Conservation (phyloP, 2,329 filamentous ascomycete species). For the Calonectria henricotiae region DNA sequence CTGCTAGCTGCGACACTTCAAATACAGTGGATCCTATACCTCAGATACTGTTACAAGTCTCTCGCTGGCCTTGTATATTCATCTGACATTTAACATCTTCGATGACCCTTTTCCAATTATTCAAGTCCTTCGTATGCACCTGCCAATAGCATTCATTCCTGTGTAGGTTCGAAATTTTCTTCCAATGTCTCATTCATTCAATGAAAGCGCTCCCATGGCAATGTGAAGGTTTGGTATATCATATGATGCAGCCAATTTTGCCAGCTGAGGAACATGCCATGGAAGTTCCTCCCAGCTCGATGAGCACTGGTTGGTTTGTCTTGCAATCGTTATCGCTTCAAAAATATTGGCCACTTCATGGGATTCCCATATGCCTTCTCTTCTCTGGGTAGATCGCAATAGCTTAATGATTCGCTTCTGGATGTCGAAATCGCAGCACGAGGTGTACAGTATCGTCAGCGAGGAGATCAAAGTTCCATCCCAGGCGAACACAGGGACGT, state of each 20-base stretch:
- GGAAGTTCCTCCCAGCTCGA: not conserved
- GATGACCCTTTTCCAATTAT: not conserved
- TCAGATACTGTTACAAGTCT: not conserved
- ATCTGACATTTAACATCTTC: too few relatives aligned
- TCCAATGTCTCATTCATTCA: not conserved
- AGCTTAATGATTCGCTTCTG: not conserved
- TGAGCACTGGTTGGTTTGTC: not conserved
- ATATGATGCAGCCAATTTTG: not conserved
- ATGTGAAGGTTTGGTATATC: not conserved
- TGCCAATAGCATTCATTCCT: not conserved
- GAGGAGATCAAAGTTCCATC: not conserved
- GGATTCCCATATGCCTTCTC: slow-evolving; percentile 10
- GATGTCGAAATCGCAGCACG: not conserved
- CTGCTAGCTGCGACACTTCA: too few relatives aligned
- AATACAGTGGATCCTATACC: not conserved
- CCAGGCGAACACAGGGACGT: not conserved
- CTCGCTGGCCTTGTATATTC: not conserved
- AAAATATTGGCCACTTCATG: not conserved
- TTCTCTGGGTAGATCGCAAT: not conserved
- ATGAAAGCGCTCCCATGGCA: not conserved
- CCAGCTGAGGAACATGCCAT: not conserved
- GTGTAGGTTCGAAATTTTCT: not conserved
- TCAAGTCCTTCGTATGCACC: not conserved
- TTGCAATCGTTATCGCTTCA: not conserved
- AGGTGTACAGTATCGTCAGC: not conserved